Percentiles rank a stretch among this genome's conserved stretches.
These are phyloP conservation scores for Brassica cretica DNA, from an alignment of 345 rosid genomes.

Conservation along the genomic window DNA sequence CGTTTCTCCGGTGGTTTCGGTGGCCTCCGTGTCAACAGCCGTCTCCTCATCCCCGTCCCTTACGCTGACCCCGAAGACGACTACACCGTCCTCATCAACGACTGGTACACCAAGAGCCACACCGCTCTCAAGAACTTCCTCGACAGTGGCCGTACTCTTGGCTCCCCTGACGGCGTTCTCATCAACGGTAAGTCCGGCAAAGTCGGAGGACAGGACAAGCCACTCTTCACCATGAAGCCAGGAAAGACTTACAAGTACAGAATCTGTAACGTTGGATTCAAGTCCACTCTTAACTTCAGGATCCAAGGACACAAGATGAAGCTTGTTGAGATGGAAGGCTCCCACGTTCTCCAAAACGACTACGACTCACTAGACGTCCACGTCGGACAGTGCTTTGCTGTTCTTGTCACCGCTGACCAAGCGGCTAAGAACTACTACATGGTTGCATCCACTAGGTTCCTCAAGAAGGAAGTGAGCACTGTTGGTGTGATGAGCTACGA, in stretches of 20 bases:
- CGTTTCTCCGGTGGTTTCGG: constrained; percentile 70
- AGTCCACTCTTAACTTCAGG: constrained; percentile 61
- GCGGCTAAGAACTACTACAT: constrained; percentile 55
- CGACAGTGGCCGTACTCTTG: constrained; percentile 58
- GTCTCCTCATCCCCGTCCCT: constrained; percentile 71
- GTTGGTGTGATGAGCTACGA: constrained; percentile 54
- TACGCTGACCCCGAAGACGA: constrained; percentile 68
- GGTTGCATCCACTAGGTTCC: constrained; percentile 67
- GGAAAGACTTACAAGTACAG: constrained; percentile 68
- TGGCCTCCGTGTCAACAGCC: constrained; percentile 71
- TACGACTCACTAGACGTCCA: constrained; percentile 74
- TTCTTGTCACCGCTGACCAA: constrained; percentile 66
- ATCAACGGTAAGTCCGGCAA: constrained; percentile 60
- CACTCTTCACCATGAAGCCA: constrained; percentile 65
- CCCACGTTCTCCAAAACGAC: constrained; percentile 60
- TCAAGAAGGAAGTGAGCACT: constrained; percentile 39
- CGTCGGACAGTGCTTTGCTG: constrained; percentile 61
- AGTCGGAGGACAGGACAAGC: constrained; percentile 36
- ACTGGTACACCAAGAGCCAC: constrained; percentile 67
- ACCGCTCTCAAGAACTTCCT: constrained; percentile 45
- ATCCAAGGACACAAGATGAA: constrained; percentile 71
- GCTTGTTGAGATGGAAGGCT: constrained; percentile 79
- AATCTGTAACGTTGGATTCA: constrained; percentile 63
- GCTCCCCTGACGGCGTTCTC: constrained; percentile 59
- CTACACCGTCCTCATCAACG: constrained; percentile 55